phyloP scores from a whole-genome alignment of 1,284 basidiomycete genomes.

The Puccinia hordei region DNA sequence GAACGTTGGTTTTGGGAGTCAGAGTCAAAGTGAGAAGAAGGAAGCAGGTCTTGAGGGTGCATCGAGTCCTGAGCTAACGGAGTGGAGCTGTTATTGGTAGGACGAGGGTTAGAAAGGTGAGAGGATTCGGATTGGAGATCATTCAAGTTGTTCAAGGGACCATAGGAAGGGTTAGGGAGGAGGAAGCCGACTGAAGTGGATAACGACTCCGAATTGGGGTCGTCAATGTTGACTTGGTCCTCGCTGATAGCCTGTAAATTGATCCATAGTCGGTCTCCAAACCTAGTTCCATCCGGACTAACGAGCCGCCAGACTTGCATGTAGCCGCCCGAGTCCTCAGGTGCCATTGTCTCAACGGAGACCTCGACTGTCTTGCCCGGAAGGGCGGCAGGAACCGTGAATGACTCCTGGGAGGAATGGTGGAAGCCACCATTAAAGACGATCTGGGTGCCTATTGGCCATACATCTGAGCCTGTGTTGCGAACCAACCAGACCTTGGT shows the following conservation, averaged over 20 bases:
- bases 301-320: constrained; percentile 73
- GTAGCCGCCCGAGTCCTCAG: constrained; percentile 71
- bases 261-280: constrained; percentile 75
- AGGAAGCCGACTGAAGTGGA: constrained; percentile 44
- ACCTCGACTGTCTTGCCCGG: constrained; percentile 68
- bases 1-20: neutral
- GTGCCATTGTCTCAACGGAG: constrained; percentile 76
- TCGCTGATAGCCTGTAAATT: constrained; percentile 29
- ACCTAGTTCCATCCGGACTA: constrained; percentile 66
- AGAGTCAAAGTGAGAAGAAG: neutral
- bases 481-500: constrained; percentile 75
- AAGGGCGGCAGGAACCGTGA: constrained; percentile 64
- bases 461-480: constrained; percentile 68
- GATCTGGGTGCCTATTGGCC: constrained; percentile 71
- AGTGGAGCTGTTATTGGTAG: no score
- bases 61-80: no score
- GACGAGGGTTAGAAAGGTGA: no score
- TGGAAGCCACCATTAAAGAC: constrained; percentile 70
- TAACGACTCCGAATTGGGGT: constrained; percentile 23
- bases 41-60: neutral
- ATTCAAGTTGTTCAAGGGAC: neutral
- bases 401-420: constrained; percentile 60
- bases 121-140: neutral
- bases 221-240: constrained; percentile 35
- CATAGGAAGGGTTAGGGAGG: constrained; percentile 5